These are phyloP conservation scores for Epichloe sylvatica DNA, from an alignment of 2,329 filamentous ascomycete genomes.

Conservation along the genomic window DNA sequence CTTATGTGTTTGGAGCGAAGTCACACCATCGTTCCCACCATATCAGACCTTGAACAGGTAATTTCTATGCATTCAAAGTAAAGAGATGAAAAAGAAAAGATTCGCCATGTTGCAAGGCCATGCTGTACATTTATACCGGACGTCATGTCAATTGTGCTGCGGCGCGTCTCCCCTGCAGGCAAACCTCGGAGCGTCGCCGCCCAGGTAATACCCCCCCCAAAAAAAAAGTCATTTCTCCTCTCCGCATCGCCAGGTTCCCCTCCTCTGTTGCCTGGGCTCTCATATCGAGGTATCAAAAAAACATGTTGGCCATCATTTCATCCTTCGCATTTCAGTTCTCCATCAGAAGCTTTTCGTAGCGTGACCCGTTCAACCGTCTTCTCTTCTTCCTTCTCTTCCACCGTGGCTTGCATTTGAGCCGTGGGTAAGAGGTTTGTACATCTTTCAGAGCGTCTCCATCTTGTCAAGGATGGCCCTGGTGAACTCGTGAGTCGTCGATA, in stretches of 20 bases:
- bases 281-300: conserved; percentile 5
- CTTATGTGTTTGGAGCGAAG: no score
- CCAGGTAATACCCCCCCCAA: not conserved
- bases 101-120: conserved; percentile 4
- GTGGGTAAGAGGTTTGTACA: not conserved
- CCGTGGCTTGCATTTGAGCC: not conserved
- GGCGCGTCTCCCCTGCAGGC: not conserved
- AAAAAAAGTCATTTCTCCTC: not conserved
- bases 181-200: not conserved
- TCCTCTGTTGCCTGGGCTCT: not conserved
- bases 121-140: conserved; percentile 5
- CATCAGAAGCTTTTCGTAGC: not conserved
- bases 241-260: not conserved
- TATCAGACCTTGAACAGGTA: not conserved
- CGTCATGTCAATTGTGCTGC: not conserved
- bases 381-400: not conserved
- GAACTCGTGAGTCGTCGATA: conserved; percentile 83
- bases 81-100: not conserved
- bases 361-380: not conserved
- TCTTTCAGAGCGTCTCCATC: conserved; percentile 64
- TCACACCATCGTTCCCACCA: no score
- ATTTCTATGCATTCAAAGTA: conserved; percentile 5
- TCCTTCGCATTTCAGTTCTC: not conserved
- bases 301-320: not conserved
- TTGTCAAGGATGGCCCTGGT: conserved; percentile 86